A percentile compares a stretch with the other conserved stretches of the same genome.
Conservation (phyloP, 2,329 filamentous ascomycete species). For the Aureobasidium uvarum region DNA sequence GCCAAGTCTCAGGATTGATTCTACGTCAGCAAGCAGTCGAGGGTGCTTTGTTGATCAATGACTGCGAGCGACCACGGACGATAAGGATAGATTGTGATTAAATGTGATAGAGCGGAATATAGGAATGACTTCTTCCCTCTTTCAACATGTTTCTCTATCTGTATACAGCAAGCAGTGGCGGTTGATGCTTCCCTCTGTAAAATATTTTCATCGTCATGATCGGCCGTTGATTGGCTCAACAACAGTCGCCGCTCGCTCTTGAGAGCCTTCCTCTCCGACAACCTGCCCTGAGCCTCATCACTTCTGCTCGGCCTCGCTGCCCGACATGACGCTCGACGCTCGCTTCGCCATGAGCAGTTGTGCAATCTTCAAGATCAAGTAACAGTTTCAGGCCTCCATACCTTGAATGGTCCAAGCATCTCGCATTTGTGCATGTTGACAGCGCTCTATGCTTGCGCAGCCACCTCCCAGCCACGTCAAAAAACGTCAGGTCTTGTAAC, state of each 20-base stretch:
- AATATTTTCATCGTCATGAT: slow-evolving; percentile 9
- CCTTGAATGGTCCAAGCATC: slow-evolving; percentile 8
- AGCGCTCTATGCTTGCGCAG: slow-evolving; percentile 17
- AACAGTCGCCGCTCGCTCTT: not conserved
- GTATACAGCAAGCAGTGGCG: not conserved
- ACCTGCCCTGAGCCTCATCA: not conserved
- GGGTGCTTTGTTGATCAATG: slow-evolving; percentile 1
- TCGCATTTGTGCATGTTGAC: slow-evolving; percentile 16
- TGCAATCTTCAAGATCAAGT: not conserved
- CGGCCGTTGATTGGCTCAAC: slow-evolving; percentile 4
- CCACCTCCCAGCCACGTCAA: slow-evolving; percentile 23
- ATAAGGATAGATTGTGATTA: not conserved
- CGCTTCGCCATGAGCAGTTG: not conserved
- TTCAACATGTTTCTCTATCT: not conserved
- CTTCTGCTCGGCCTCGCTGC: not conserved
- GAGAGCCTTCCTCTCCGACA: not conserved
- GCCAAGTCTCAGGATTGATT: not conserved
- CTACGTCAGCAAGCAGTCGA: not conserved
- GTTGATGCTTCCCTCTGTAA: not conserved
- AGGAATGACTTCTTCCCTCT: not conserved
- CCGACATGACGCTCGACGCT: not conserved
- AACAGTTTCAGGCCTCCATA: not conserved
- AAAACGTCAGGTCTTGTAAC: slow-evolving; percentile 5
- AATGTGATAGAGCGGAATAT: not conserved
- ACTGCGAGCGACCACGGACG: not conserved